These are phyloP conservation scores for Penicillium sp. DNA, from an alignment of 2,329 filamentous ascomycete species.

Conservation along the genomic window DNA sequence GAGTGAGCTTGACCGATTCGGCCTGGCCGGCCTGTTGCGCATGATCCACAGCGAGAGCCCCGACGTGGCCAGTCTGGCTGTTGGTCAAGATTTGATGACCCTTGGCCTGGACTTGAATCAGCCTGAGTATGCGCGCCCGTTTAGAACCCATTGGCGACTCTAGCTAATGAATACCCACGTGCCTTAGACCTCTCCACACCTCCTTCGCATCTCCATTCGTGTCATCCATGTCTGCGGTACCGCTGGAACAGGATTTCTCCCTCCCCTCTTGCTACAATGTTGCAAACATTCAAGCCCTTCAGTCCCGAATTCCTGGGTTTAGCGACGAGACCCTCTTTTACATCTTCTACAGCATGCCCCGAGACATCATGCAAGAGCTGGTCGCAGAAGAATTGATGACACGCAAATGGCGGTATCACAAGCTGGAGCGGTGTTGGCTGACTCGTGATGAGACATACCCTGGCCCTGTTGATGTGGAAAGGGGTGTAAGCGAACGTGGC, in stretches of 20 bases:
- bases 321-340: slow-evolving; percentile 67
- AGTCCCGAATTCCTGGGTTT: slow-evolving; percentile 59
- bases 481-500: slow-evolving; percentile 51
- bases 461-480: slow-evolving; percentile 49
- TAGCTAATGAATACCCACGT: slow-evolving; percentile 16
- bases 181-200: slow-evolving; percentile 58
- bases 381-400: slow-evolving; percentile 62
- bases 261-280: slow-evolving; percentile 66
- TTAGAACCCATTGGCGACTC: neutral
- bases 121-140: slow-evolving; percentile 51
- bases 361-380: slow-evolving; percentile 65
- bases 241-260: slow-evolving; percentile 63
- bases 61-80: slow-evolving; percentile 55
- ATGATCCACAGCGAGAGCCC: slow-evolving; percentile 57
- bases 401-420: slow-evolving; percentile 55
- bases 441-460: slow-evolving; percentile 50
- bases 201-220: slow-evolving; percentile 65
- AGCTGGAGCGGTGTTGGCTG: slow-evolving; percentile 53
- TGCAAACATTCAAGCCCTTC: slow-evolving; percentile 63
- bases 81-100: slow-evolving; percentile 64
- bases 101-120: slow-evolving; percentile 65
- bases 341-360: slow-evolving; percentile 68
- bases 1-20: slow-evolving; percentile 61
- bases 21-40: slow-evolving; percentile 59
- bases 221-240: slow-evolving; percentile 55